Evolutionary conservation across 441 rosid genomes (phyloP).

Genomic region (Geranium incanum): DNA sequence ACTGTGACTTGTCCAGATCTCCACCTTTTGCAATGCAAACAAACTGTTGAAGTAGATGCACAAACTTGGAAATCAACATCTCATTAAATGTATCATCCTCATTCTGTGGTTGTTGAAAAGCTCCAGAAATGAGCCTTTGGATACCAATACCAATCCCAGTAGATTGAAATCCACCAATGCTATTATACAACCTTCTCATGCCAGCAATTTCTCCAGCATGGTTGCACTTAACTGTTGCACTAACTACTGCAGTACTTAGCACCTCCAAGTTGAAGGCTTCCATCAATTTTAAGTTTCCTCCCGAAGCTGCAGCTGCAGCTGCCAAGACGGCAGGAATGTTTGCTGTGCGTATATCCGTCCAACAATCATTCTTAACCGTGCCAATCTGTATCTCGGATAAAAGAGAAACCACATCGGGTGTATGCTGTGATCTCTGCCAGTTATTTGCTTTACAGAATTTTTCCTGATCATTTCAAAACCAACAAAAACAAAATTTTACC

Average conservation of each 20-base stretch:
- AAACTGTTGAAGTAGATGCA: conserved; percentile 88
- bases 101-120: conserved; percentile 60
- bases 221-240: conserved; percentile 93
- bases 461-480: conserved; percentile 45
- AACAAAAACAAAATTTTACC: conserved; percentile 8
- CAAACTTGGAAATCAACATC: conserved; percentile 72
- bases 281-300: conserved; percentile 74
- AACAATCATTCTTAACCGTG: conserved; percentile 78
- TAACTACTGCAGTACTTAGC: conserved; percentile 85
- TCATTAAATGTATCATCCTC: conserved; percentile 87
- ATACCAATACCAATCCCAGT: conserved; percentile 59
- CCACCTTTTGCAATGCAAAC: conserved; percentile 79
- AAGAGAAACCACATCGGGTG: conserved; percentile 90
- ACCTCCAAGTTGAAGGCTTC: conserved; percentile 93
- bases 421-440: conserved; percentile 84
- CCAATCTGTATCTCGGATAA: conserved; percentile 92
- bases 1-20: conserved; percentile 73
- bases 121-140: conserved; percentile 85
- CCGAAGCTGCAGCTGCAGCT: conserved; percentile 98
- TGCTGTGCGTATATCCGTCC: conserved; percentile 84
- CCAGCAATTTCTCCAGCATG: conserved; percentile 99
- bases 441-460: conserved; percentile 96
- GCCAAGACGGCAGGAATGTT: conserved; percentile 97
- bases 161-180: conserved; percentile 88
- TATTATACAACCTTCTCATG: conserved; percentile 89